Evolutionary conservation across 495 filamentous ascomycete species (phyloP).

Genomic region (Parmelia sp.): DNA sequence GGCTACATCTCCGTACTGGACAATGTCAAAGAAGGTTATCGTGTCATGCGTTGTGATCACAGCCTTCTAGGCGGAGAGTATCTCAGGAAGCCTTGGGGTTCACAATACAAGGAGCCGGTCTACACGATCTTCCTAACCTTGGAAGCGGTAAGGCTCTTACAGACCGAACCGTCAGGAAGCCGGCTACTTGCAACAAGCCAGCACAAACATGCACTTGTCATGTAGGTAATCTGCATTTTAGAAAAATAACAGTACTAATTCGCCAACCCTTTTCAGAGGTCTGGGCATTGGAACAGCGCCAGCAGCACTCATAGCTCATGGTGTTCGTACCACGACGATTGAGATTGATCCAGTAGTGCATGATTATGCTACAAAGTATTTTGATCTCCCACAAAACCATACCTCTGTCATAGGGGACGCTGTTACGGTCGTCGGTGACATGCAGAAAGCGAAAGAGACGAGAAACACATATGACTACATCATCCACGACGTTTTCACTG

Average conservation of each 20-base stretch:
- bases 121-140: conserved; percentile 91
- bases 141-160: conserved; percentile 78
- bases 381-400: conserved; percentile 71
- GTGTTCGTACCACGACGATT: conserved; percentile 85
- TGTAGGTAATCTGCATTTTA: conserved; percentile 42
- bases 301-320: conserved; percentile 75
- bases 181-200: conserved; percentile 42
- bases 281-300: conserved; percentile 89
- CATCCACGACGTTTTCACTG: conserved; percentile 97
- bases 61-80: conserved; percentile 94
- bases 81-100: conserved; percentile 45
- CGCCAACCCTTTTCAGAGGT: conserved; percentile 48
- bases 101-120: conserved; percentile 66
- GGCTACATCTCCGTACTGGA: conserved; percentile 91
- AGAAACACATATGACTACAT: conserved; percentile 73
- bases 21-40: conserved; percentile 59
- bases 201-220: conserved; percentile 74
- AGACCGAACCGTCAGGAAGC: conserved; percentile 37
- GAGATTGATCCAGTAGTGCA: conserved; percentile 90
- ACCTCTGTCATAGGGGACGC: conserved; percentile 78
- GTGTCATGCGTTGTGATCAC: conserved; percentile 88
- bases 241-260: conserved; percentile 18
- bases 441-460: conserved; percentile 36
- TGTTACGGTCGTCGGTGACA: conserved; percentile 57
- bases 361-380: conserved; percentile 74